A percentile compares a stretch with the other conserved stretches of the same genome.
Evolutionary conservation across 306 rosid species (phyloP).

Genomic region (Cercis canadensis): DNA sequence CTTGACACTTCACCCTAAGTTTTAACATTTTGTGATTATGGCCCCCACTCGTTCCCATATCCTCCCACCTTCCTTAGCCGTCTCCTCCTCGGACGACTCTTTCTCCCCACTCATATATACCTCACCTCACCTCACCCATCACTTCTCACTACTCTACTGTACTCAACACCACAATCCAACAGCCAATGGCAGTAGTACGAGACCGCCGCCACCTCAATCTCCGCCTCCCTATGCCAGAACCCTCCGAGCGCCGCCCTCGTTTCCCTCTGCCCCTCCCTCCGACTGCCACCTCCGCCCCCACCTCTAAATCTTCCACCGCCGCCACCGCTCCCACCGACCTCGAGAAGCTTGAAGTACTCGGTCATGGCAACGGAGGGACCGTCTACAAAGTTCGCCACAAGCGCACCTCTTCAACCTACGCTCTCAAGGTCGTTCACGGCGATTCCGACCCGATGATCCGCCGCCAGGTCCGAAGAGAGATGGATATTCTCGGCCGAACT

Average conservation of each 20-base stretch:
- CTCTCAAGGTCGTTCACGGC: constrained; percentile 64
- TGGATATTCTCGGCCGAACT: constrained; percentile 81
- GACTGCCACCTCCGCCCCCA: background rate
- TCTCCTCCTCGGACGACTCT: background rate
- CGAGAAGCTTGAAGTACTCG: constrained; percentile 77
- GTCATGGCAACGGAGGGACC: constrained; percentile 90
- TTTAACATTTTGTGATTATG: background rate
- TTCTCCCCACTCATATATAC: background rate
- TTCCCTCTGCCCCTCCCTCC: constrained; percentile 46
- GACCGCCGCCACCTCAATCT: constrained; percentile 81
- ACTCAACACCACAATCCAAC: background rate
- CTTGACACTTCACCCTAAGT: background rate
- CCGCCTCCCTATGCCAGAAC: constrained; percentile 58
- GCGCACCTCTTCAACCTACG: constrained; percentile 56
- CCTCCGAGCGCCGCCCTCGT: constrained; percentile 51
- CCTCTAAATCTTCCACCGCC: constrained; percentile 27
- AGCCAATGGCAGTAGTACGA: constrained; percentile 74
- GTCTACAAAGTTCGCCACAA: constrained; percentile 90
- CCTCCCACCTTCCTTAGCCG: constrained; percentile 17
- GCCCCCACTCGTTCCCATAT: constrained; percentile 42
- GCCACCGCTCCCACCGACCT: constrained; percentile 50
- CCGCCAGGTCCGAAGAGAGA: constrained; percentile 72
- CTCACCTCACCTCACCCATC: background rate
- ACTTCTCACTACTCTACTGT: background rate
- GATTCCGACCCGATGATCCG: constrained; percentile 64